Evolutionary conservation across 1,284 basidiomycete genomes (phyloP), one percentile per base, ranked within the genome.

Genomic region (Ustilago vetiveriae): DNA sequence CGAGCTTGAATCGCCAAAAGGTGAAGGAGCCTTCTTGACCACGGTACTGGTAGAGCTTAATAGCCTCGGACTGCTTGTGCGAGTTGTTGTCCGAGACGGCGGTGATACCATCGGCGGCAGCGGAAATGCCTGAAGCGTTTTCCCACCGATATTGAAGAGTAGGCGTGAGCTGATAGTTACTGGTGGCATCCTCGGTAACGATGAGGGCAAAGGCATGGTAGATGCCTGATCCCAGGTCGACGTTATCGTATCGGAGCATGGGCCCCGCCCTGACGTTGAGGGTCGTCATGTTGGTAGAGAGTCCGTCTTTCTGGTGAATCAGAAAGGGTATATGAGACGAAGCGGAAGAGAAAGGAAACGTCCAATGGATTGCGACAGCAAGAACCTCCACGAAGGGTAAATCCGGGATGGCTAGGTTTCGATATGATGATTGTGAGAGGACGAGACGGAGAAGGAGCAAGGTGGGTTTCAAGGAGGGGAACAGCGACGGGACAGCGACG

Each of bases 1-100:
- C 88, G 52, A 98, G 88, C 81, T 90, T 86, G 85, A 98, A 98
- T 50, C 96, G 87, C 92, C 93, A 98, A 84, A 98, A 98, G 1
- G 92, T 92, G 79, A 87, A 92, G 0, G 90, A 89, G 14, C 92
- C 84, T 37, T 67, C 88, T 52, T 41, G 48, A 16, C 90, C 89
- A 17, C 86, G 84, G 83, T 94, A 93, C 9, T 90, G 89, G 84
- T 88, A 91, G 42, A 98, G 87, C 77, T 90, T 89, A 67, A 91
- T 87, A 3, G 89, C 92, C 6, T 84, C 79, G n/a, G 69, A 68
- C 35, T 54, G 41, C 36, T 23, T 58, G 46, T 54, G 49, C 37
- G 52, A 65, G 33, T 71, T 52, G 8, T 56, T 37, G 7, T 69
- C 58, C 6, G 60, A 53, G 24, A 66, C 53, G 9, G 51, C 46